Evolutionary conservation across 495 filamentous ascomycete species (phyloP).

Genomic region (Aspergillus carlsbadensis): DNA sequence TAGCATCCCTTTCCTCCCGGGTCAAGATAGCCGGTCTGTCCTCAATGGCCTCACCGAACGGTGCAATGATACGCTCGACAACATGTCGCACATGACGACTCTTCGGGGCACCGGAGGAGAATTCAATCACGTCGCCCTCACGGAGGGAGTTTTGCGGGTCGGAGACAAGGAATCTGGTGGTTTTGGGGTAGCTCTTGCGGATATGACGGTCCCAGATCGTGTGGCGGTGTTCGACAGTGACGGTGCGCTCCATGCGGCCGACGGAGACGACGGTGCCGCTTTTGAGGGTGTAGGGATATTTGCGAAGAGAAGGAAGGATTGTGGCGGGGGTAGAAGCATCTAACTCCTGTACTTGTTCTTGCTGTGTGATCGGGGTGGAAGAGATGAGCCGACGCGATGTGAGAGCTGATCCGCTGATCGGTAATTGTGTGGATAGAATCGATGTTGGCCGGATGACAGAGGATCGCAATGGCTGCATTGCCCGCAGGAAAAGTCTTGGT

Average conservation of each 20-base stretch:
- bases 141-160: constrained; percentile 74
- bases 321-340: constrained; percentile 4
- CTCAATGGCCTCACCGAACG: constrained; percentile 61
- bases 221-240: constrained; percentile 39
- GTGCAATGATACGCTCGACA: constrained; percentile 73
- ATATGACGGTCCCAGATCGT: constrained; percentile 38
- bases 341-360: constrained; percentile 11
- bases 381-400: constrained; percentile 20
- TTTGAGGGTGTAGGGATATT: constrained; percentile 39
- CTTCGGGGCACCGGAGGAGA: constrained; percentile 63
- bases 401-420: constrained; percentile 18
- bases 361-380: constrained; percentile 17
- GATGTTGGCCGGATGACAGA: constrained; percentile 30
- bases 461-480: constrained; percentile 35
- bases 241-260: constrained; percentile 46
- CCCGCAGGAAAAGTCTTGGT: constrained; percentile 37
- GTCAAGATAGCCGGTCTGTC: constrained; percentile 63
- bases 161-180: constrained; percentile 58
- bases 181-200: constrained; percentile 42
- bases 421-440: constrained; percentile 23
- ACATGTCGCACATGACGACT: constrained; percentile 71
- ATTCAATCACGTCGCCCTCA: constrained; percentile 76
- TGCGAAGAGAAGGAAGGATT: constrained; percentile 33
- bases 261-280: constrained; percentile 46
- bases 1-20: constrained; percentile 57